Percentiles rank a stretch among this genome's conserved stretches.
Conservation (phyloP, 1,139 yeast species). For the Lizanozyma gosingica region DNA sequence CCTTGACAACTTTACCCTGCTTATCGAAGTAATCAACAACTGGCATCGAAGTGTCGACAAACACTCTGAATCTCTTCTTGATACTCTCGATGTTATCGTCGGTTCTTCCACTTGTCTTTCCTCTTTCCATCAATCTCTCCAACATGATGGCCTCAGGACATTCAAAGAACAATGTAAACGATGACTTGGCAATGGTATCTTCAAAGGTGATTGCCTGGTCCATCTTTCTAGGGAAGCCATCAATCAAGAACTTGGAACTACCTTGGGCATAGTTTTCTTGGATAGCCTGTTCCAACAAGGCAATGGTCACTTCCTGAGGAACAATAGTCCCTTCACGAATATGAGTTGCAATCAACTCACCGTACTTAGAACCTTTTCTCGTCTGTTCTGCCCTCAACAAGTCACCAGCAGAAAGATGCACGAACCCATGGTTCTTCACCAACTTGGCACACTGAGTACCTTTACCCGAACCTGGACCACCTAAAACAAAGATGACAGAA, state of each 20-base stretch:
- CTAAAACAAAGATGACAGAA: constrained; percentile 80
- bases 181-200: constrained; percentile 63
- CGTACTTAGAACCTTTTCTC: constrained; percentile 75
- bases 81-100: constrained; percentile 92
- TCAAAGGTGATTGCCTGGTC: constrained; percentile 94
- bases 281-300: constrained; percentile 75
- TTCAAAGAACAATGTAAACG: constrained; percentile 82
- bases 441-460: constrained; percentile 91
- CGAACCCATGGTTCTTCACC: constrained; percentile 71
- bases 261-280: constrained; percentile 44
- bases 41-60: constrained; percentile 88
- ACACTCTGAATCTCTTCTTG: constrained; percentile 78
- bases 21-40: constrained; percentile 79
- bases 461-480: constrained; percentile 92
- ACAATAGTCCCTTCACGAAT: constrained; percentile 87
- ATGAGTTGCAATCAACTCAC: constrained; percentile 73
- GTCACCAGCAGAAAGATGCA: constrained; percentile 93
- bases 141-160: constrained; percentile 92
- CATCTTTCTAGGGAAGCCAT: constrained; percentile 98
- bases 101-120: constrained; percentile 87
- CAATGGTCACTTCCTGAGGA: constrained; percentile 92
- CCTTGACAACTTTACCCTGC: constrained; percentile 68
- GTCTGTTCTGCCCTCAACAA: constrained; percentile 84
- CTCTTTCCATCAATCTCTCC: constrained; percentile 76
- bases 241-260: constrained; percentile 58